Conservation (phyloP, 139 green algal species). For the Chlorella sp. region DNA sequence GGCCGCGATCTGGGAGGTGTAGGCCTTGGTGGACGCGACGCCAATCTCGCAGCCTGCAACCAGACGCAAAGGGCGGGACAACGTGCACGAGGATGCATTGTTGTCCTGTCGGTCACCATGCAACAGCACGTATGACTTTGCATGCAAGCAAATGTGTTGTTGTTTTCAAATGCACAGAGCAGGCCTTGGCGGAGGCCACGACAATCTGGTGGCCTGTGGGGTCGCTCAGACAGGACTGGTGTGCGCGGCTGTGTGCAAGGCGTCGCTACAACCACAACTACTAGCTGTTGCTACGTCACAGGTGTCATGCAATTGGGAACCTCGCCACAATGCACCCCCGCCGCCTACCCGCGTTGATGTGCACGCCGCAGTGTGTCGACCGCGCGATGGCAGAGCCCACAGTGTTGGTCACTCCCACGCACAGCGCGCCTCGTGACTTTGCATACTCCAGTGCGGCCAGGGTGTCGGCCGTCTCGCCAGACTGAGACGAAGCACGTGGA, state of each 20-base stretch:
- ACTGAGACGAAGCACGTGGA: conserved; percentile 44
- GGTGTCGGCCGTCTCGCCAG: conserved; percentile 81
- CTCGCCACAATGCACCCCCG: background rate
- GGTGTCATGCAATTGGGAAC: too few species aligned
- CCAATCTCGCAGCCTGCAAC: conserved; percentile 72
- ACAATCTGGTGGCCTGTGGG: too few species aligned
- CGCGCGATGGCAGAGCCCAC: conserved; percentile 78
- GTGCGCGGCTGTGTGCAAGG: too few species aligned
- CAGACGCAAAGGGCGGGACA: background rate
- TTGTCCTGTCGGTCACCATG: too few species aligned
- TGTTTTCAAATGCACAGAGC: background rate
- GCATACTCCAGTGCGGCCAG: conserved; percentile 65
- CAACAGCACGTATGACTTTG: too few species aligned
- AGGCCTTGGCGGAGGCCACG: too few species aligned
- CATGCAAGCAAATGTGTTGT: background rate
- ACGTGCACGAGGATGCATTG: too few species aligned
- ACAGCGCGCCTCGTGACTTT: conserved; percentile 68
- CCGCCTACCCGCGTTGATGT: conserved; percentile 73
- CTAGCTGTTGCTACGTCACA: too few species aligned
- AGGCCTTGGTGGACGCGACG: conserved; percentile 79
- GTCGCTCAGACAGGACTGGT: too few species aligned
- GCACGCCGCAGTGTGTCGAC: conserved; percentile 74
- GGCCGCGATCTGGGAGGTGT: conserved; percentile 67
- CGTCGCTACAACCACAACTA: too few species aligned
- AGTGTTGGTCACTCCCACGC: conserved; percentile 83